Percentiles rank a stretch among this genome's conserved stretches.
phyloP scores from a whole-genome alignment of 2,329 filamentous ascomycete species.

The Capronia americana region DNA sequence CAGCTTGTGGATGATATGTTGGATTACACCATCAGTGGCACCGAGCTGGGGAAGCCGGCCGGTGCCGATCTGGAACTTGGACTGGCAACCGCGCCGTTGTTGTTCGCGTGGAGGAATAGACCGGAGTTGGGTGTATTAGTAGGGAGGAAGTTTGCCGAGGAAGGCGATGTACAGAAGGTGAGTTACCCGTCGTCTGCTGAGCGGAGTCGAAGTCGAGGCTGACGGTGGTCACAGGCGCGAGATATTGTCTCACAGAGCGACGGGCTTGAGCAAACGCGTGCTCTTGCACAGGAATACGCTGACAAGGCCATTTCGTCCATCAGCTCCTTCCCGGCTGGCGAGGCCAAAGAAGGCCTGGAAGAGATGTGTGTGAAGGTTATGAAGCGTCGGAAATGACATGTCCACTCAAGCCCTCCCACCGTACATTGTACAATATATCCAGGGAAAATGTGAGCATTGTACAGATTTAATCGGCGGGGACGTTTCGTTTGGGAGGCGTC shows the following conservation, averaged over 20 bases:
- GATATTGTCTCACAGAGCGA: conserved; percentile 82
- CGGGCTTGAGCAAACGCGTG: conserved; percentile 89
- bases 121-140: conserved; percentile 85
- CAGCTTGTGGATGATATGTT: conserved; percentile 98
- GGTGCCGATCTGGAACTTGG: conserved; percentile 93
- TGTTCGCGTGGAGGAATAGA: conserved; percentile 94
- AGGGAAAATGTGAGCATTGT: not conserved
- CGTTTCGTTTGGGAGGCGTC: not conserved
- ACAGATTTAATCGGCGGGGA: not conserved
- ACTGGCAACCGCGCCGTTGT: conserved; percentile 86
- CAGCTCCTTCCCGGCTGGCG: conserved; percentile 83
- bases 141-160: conserved; percentile 82
- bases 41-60: conserved; percentile 90
- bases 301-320: conserved; percentile 89
- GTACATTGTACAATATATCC: conserved; percentile 12
- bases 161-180: conserved; percentile 86
- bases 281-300: conserved; percentile 86
- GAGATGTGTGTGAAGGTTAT: conserved; percentile 95
- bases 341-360: conserved; percentile 87
- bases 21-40: conserved; percentile 86
- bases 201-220: not conserved
- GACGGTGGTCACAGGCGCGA: conserved; percentile 68
- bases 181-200: conserved; percentile 32
- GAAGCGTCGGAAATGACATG: conserved; percentile 76
- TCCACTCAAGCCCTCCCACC: not conserved